Conservation (phyloP, 495 filamentous ascomycete species). For the Corynascus novoguineensis region DNA sequence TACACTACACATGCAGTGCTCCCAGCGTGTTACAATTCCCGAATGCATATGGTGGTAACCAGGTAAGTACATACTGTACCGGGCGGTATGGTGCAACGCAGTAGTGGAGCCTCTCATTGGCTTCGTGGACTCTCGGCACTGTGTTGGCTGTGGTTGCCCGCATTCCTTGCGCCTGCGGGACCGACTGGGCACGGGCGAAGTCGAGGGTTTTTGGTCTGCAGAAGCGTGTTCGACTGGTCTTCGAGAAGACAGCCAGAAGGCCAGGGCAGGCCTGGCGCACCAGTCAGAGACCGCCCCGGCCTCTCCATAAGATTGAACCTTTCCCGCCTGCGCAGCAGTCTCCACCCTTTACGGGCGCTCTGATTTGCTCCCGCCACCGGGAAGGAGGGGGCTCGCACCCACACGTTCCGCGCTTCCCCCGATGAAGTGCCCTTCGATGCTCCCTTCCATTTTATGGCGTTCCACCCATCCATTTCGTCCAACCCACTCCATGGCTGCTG, state of each 20-base stretch:
- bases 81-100: not conserved
- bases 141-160: not conserved
- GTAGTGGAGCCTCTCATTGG: not conserved
- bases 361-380: slow-evolving; percentile 19
- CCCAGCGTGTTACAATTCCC: not conserved
- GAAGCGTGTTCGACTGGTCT: slow-evolving; percentile 33
- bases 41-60: not conserved
- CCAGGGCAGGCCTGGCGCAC: slow-evolving; percentile 17
- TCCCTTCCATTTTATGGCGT: slow-evolving; percentile 12
- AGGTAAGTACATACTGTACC: not conserved
- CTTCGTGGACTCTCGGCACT: slow-evolving; percentile 1
- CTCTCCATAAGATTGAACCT: slow-evolving; percentile 26
- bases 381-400: slow-evolving; percentile 16
- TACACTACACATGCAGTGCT: too few relatives aligned
- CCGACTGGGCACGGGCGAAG: slow-evolving; percentile 12
- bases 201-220: slow-evolving; percentile 14
- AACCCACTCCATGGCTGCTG: not conserved
- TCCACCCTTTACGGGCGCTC: slow-evolving; percentile 4
- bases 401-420: slow-evolving; percentile 21
- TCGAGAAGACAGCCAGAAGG: slow-evolving; percentile 35
- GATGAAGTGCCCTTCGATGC: slow-evolving; percentile 11
- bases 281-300: slow-evolving; percentile 19
- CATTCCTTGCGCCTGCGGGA: not conserved
- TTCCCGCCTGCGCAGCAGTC: slow-evolving; percentile 25
- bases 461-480: slow-evolving; percentile 9